These are phyloP conservation scores for Curvularia sp. DNA, from an alignment of 2,329 filamentous ascomycete genomes.

Conservation along the genomic window DNA sequence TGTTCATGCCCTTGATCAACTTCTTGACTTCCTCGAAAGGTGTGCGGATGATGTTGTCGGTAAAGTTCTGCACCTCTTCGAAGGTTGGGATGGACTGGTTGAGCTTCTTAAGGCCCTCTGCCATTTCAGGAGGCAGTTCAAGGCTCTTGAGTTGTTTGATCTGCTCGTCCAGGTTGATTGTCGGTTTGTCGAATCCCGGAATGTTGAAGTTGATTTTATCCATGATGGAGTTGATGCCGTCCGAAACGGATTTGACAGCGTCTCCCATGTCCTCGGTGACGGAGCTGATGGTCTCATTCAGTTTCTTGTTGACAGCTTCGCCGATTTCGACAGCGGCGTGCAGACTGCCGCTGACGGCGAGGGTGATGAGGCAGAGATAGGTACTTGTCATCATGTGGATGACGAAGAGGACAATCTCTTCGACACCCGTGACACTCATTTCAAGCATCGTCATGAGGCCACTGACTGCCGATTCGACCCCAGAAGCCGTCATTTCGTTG, in stretches of 20 bases:
- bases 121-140: conserved; percentile 71
- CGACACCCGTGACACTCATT: conserved; percentile 80
- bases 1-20: conserved; percentile 72
- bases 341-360: conserved; percentile 80
- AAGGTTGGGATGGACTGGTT: conserved; percentile 85
- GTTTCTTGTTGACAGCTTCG: conserved; percentile 64
- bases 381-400: conserved; percentile 91
- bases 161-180: conserved; percentile 69
- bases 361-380: conserved; percentile 86
- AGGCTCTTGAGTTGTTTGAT: conserved; percentile 73
- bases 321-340: conserved; percentile 71
- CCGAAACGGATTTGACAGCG: conserved; percentile 41
- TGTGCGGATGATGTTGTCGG: conserved; percentile 72
- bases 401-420: conserved; percentile 87
- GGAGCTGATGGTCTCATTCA: conserved; percentile 68
- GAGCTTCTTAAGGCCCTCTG: conserved; percentile 72
- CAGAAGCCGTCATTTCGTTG: conserved; percentile 81
- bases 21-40: conserved; percentile 84
- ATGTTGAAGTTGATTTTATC: conserved; percentile 50
- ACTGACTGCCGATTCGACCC: conserved; percentile 80
- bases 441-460: conserved; percentile 80
- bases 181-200: conserved; percentile 56
- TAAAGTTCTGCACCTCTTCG: conserved; percentile 80
- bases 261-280: conserved; percentile 60
- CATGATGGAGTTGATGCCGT: conserved; percentile 50